phyloP scores from a whole-genome alignment of 78 protist species.

The Chrysochromulina tobinii region DNA sequence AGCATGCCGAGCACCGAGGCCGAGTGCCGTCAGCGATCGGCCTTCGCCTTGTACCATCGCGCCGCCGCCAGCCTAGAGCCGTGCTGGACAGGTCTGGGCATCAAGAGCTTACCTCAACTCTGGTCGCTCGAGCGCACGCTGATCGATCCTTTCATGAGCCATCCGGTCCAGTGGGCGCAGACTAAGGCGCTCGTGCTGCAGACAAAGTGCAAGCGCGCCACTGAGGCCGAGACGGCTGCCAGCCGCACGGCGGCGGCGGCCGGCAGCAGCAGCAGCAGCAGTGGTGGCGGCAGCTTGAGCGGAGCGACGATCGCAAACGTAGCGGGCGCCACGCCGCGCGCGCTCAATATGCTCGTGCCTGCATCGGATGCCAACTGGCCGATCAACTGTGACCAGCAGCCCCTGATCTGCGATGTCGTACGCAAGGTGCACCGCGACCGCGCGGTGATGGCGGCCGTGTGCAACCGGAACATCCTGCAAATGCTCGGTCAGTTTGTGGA shows the following conservation, averaged over 20 bases:
- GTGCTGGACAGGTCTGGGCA: neutral
- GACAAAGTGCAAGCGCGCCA: neutral
- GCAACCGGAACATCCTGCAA: neutral
- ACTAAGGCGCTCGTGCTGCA: neutral
- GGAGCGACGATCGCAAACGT: too few relatives aligned
- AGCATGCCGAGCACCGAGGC: neutral
- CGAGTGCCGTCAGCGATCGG: neutral
- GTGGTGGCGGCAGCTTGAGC: too few relatives aligned
- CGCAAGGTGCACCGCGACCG: neutral
- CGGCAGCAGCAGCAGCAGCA: too few relatives aligned
- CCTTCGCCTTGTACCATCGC: neutral
- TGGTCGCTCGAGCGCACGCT: neutral
- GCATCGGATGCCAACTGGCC: neutral
- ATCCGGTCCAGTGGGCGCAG: neutral
- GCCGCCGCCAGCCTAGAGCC: neutral
- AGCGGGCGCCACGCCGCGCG: too few relatives aligned
- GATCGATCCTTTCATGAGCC: neutral
- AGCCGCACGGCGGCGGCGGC: too few relatives aligned
- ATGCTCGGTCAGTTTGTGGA: slow-evolving; percentile 22
- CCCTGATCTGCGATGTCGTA: neutral
- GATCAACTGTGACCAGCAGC: neutral
- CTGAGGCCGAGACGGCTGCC: too few relatives aligned
- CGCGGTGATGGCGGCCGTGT: slow-evolving; percentile 15
- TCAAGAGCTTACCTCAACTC: neutral
- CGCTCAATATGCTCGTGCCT: neutral